These are phyloP conservation scores for Orbilia brochopaga DNA, from an alignment of 2,329 filamentous ascomycete species.

Conservation along the genomic window DNA sequence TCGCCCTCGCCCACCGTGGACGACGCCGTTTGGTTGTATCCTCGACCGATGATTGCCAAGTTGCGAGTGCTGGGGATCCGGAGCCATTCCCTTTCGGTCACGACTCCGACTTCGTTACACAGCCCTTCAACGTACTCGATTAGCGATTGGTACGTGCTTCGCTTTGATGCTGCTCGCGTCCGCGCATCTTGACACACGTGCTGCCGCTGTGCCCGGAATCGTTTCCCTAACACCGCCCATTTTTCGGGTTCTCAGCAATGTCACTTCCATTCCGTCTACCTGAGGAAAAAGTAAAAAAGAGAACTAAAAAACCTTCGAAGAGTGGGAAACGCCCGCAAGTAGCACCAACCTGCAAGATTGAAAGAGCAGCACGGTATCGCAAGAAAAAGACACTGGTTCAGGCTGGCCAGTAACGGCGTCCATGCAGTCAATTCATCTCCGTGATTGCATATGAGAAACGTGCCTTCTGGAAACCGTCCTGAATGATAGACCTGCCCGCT, in stretches of 20 bases:
- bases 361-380: constrained; percentile 96
- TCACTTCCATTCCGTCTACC: background rate
- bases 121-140: constrained; percentile 77
- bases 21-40: constrained; percentile 28
- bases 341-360: constrained; percentile 67
- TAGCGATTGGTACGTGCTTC: constrained; percentile 76
- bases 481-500: constrained; percentile 59
- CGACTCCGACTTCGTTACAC: constrained; percentile 74
- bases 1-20: constrained; percentile 1
- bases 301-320: background rate
- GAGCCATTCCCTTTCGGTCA: constrained; percentile 80
- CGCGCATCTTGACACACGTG: constrained; percentile 38
- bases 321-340: no score
- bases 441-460: constrained; percentile 96
- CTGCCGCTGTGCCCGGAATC: constrained; percentile 71
- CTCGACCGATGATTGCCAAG: constrained; percentile 75
- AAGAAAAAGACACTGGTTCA: constrained; percentile 80
- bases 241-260: no score
- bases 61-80: constrained; percentile 93
- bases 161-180: constrained; percentile 27
- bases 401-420: constrained; percentile 84
- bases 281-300: background rate
- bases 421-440: constrained; percentile 94
- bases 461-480: constrained; percentile 73
- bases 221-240: constrained; percentile 58